Base-by-base conservation (phyloP, 371 early-diverging fungal species). In the Lichtheimia hyalospora region DNA sequence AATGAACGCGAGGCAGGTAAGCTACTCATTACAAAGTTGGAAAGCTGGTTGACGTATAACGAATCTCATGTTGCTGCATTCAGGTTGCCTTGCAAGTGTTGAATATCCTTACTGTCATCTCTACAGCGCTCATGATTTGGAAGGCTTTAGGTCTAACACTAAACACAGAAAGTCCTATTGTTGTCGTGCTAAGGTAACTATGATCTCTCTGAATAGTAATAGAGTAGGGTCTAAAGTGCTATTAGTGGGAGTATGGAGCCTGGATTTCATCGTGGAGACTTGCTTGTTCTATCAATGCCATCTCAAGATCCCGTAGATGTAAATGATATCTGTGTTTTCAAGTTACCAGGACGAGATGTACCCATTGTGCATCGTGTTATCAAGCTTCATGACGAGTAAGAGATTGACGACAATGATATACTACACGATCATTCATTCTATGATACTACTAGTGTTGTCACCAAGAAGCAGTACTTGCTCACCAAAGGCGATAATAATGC, bases 401-500 rank as follows among this genome's bases (percentile, higher is more conserved):
- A 1, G 5, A 18, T 49, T 15, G 15, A 41, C 23, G n/a, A 13
- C n/a, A 54, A 58, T 28, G 10, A 12, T 2, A 46, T 2, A 46
- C 10, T 34, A 34, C 10, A 8, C 5, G 13, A n/a, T 49, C 27
- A n/a, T 46, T 41, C 43, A 40, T 15, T 3, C 2, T 43, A n/a
- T 28, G 21, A 44, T 6, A n/a, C 7, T 48, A 20, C 27, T 67
- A 91, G 90, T 28, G 74, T 58, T 34, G 70, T 75, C 12, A 85
- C 86, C 15, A 87, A 83, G 4, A 85, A 89, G 62, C 93, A 95
- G 67, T 87, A 71, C 61, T 67, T 98, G 49, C 79, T 99, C 61
- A 99, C 99, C 44, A 99, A 99, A 79, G 99, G 99, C 49, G 99
- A 99, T 76, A 93, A 97, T 75, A 99, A 99, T 76, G 58, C 67